Conservation (phyloP, 1,284 basidiomycete genomes). For the Volvariella surrecta region DNA sequence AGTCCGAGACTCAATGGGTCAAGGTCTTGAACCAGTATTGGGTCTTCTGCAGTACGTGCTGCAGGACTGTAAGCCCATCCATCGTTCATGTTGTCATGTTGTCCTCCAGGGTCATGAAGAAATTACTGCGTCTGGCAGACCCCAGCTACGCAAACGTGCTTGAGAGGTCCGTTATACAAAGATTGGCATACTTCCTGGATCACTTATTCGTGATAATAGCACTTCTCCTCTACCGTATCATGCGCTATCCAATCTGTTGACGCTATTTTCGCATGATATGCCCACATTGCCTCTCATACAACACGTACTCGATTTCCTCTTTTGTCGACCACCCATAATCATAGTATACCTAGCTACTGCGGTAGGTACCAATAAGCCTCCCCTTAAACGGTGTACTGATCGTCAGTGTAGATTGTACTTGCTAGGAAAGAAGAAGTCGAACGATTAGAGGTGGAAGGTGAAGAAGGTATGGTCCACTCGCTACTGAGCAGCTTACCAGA, state of each 20-base stretch:
- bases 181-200: too few relatives aligned
- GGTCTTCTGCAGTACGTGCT: slow-evolving; percentile 62
- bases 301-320: slow-evolving; percentile 82
- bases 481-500: slow-evolving; percentile 66
- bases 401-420: slow-evolving; percentile 44
- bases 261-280: slow-evolving; percentile 86
- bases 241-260: slow-evolving; percentile 85
- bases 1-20: slow-evolving; percentile 85
- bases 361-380: slow-evolving; percentile 42
- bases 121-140: slow-evolving; percentile 64
- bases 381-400: neutral
- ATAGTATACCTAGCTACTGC: slow-evolving; percentile 79
- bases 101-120: slow-evolving; percentile 53
- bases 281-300: slow-evolving; percentile 80
- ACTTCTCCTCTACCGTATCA: slow-evolving; percentile 72
- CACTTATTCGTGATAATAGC: too few relatives aligned
- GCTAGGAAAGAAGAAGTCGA: slow-evolving; percentile 51
- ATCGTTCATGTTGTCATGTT: slow-evolving; percentile 3
- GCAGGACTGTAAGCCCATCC: slow-evolving; percentile 1
- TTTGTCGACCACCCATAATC: slow-evolving; percentile 74
- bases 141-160: slow-evolving; percentile 60
- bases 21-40: slow-evolving; percentile 76
- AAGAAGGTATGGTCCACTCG: slow-evolving; percentile 83
- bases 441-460: slow-evolving; percentile 49
- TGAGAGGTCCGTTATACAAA: slow-evolving; percentile 45